phyloP scores from a whole-genome alignment of 441 rosid species.

The Cnidoscolus chayamansa region DNA sequence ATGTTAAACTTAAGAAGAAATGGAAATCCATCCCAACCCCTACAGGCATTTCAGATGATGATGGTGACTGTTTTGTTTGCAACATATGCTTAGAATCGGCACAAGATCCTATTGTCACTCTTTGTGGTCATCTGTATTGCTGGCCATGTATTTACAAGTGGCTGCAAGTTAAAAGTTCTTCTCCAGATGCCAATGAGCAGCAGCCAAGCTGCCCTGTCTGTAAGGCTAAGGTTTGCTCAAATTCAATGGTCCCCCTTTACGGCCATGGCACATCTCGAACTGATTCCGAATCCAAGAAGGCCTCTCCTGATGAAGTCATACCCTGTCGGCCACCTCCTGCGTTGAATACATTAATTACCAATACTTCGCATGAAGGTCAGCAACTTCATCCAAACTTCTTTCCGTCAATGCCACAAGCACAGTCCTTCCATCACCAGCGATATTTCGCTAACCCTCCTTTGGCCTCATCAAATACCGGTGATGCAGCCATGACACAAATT shows the following conservation, averaged over 20 bases:
- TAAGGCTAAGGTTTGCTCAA: constrained; percentile 57
- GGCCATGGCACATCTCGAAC: constrained; percentile 54
- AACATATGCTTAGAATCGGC: constrained; percentile 77
- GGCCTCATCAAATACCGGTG: constrained; percentile 31
- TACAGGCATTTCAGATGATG: constrained; percentile 25
- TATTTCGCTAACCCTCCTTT: constrained; percentile 33
- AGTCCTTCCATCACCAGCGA: constrained; percentile 32
- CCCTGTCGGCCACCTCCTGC: constrained; percentile 62
- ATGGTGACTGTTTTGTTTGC: constrained; percentile 58
- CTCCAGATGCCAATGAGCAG: constrained; percentile 45
- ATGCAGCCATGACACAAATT: constrained; percentile 30
- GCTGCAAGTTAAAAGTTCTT: constrained; percentile 62
- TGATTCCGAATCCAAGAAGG: constrained; percentile 35
- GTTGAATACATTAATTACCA: constrained; percentile 21
- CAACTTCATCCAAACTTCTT: constrained; percentile 32
- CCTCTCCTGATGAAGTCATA: constrained; percentile 28
- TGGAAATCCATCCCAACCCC: constrained; percentile 33
- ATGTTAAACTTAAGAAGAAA: constrained; percentile 33
- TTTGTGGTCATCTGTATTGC: constrained; percentile 84
- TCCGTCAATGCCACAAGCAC: constrained; percentile 33
- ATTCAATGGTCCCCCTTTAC: constrained; percentile 71
- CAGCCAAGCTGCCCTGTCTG: constrained; percentile 72
- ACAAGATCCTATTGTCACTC: constrained; percentile 71
- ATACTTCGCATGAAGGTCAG: constrained; percentile 31
- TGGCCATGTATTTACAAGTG: constrained; percentile 91